Evolutionary conservation across 2,329 filamentous ascomycete species (phyloP).

Genomic region (Rutstroemia sydowiana): DNA sequence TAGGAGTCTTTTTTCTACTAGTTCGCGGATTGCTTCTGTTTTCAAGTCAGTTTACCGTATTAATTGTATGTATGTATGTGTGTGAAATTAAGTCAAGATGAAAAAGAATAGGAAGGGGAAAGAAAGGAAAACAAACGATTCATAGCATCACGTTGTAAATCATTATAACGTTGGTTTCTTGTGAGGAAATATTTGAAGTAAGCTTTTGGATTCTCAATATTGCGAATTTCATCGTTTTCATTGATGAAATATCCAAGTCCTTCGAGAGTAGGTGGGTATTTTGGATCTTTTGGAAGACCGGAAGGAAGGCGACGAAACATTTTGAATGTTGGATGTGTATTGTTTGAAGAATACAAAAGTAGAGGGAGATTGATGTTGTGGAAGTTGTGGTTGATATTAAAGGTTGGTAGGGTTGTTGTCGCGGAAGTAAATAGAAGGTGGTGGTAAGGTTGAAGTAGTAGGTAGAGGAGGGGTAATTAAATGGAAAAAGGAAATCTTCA

Average conservation of each 20-base stretch:
- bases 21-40: slow-evolving; percentile 53
- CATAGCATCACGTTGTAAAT: slow-evolving; percentile 65
- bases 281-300: slow-evolving; percentile 62
- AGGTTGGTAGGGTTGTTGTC: too few species aligned
- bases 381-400: not conserved
- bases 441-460: too few species aligned
- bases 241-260: slow-evolving; percentile 78
- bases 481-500: too few species aligned
- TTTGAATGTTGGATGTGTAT: not conserved
- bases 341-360: not conserved
- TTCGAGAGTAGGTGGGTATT: slow-evolving; percentile 58
- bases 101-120: not conserved
- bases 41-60: too few species aligned
- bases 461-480: too few species aligned
- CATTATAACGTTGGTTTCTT: slow-evolving; percentile 70
- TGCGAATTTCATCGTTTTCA: slow-evolving; percentile 65
- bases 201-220: slow-evolving; percentile 55
- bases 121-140: slow-evolving; percentile 53
- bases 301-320: slow-evolving; percentile 73
- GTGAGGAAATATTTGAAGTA: slow-evolving; percentile 70
- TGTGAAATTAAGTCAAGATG: too few species aligned
- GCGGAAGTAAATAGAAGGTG: too few species aligned
- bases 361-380: not conserved
- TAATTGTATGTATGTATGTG: too few species aligned
- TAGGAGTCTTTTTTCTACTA: slow-evolving; percentile 56